These are phyloP conservation scores for Sclerotinia sclerotiorum DNA, from an alignment of 2,329 filamentous ascomycete species.

Conservation along the genomic window DNA sequence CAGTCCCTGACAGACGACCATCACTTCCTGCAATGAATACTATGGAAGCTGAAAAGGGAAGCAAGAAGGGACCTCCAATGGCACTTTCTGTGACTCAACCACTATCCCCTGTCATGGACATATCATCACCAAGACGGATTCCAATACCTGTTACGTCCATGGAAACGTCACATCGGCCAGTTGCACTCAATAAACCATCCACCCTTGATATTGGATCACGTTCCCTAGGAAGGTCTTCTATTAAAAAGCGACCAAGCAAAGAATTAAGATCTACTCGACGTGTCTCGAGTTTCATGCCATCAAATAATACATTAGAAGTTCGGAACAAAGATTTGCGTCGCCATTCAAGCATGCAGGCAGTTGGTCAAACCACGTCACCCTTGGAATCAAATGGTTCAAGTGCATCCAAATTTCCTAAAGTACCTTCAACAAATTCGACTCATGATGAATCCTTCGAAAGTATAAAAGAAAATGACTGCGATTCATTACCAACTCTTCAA, in stretches of 20 bases:
- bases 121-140: conserved; percentile 25
- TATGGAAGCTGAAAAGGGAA: conserved; percentile 26
- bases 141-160: conserved; percentile 24
- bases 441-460: conserved; percentile 13
- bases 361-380: conserved; percentile 3
- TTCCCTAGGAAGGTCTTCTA: conserved; percentile 16
- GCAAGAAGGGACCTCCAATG: conserved; percentile 27
- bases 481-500: conserved; percentile 7
- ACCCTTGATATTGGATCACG: conserved; percentile 25
- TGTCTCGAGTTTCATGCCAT: conserved; percentile 30
- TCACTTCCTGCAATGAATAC: conserved; percentile 18
- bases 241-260: conserved; percentile 5
- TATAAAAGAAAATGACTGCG: neutral
- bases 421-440: conserved; percentile 4
- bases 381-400: conserved; percentile 19
- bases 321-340: conserved; percentile 28
- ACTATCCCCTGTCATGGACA: conserved; percentile 30
- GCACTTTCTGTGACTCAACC: conserved; percentile 27
- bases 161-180: conserved; percentile 22
- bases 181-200: conserved; percentile 24
- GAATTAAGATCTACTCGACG: conserved; percentile 22
- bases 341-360: conserved; percentile 21
- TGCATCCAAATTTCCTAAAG: conserved; percentile 5
- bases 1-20: conserved; percentile 21
- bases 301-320: conserved; percentile 23